A percentile compares a stretch with the other conserved stretches of the same genome.
These are phyloP conservation scores for Aureobasidium pullulans DNA, from an alignment of 2,329 filamentous ascomycete species.

Conservation along the genomic window DNA sequence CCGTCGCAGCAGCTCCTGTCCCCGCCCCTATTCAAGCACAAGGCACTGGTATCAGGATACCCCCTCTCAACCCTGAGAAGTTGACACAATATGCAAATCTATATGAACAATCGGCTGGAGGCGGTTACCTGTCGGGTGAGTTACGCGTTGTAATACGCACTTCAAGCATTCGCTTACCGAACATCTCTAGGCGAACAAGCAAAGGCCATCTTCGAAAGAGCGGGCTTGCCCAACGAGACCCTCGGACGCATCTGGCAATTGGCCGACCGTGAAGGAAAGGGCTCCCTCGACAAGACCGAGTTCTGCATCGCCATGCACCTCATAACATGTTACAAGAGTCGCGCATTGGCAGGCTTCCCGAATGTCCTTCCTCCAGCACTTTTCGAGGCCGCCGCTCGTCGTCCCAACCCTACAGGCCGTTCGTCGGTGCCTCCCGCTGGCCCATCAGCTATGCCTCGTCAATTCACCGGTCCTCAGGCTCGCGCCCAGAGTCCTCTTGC, in stretches of 20 bases:
- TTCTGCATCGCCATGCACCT: slow-evolving; percentile 99
- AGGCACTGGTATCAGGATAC: slow-evolving; percentile 62
- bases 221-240: slow-evolving; percentile 78
- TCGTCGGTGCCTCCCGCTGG: slow-evolving; percentile 45
- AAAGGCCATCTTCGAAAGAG: slow-evolving; percentile 92
- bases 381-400: slow-evolving; percentile 80
- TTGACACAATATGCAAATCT: slow-evolving; percentile 80
- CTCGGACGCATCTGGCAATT: slow-evolving; percentile 95
- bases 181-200: slow-evolving; percentile 62
- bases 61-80: slow-evolving; percentile 80
- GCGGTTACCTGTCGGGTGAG: slow-evolving; percentile 64
- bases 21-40: slow-evolving; percentile 34
- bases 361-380: slow-evolving; percentile 73
- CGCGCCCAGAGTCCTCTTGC: slow-evolving; percentile 55
- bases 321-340: slow-evolving; percentile 82
- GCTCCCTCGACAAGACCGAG: slow-evolving; percentile 76
- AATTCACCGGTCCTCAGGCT: slow-evolving; percentile 61
- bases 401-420: slow-evolving; percentile 43
- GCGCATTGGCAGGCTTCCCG: slow-evolving; percentile 71
- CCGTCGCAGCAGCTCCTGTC: slow-evolving; percentile 24
- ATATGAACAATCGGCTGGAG: slow-evolving; percentile 80
- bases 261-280: slow-evolving; percentile 87
- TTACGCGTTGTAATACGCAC: neutral
- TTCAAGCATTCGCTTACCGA: slow-evolving; percentile 14
- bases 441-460: slow-evolving; percentile 62